Evolutionary conservation across 805 yeast genomes (phyloP).

Genomic region (Spathaspora arborariae): DNA sequence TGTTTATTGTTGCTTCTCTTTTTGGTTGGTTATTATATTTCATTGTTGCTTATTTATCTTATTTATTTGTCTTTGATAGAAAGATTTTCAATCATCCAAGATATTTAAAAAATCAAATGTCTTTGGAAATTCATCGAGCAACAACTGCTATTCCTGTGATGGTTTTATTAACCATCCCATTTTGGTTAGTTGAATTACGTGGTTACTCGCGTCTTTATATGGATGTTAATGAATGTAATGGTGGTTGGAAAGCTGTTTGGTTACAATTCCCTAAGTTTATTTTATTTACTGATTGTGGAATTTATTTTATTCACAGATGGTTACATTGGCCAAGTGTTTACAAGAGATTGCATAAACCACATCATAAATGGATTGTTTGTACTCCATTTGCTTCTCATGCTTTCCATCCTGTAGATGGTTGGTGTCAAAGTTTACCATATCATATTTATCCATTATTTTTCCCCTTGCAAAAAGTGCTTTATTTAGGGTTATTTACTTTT

Average conservation of each 20-base stretch:
- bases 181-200: slow-evolving; percentile 78
- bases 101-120: slow-evolving; percentile 89
- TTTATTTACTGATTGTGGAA: slow-evolving; percentile 90
- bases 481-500: slow-evolving; percentile 77
- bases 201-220: slow-evolving; percentile 82
- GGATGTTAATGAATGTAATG: slow-evolving; percentile 56
- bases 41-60: slow-evolving; percentile 71
- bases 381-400: slow-evolving; percentile 99
- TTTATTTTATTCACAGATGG: slow-evolving; percentile 87
- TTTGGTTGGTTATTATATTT: slow-evolving; percentile 88
- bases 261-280: slow-evolving; percentile 75
- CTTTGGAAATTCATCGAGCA: slow-evolving; percentile 77
- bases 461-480: slow-evolving; percentile 87
- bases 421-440: slow-evolving; percentile 87
- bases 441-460: slow-evolving; percentile 87
- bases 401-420: slow-evolving; percentile 98
- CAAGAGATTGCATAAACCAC: slow-evolving; percentile 89
- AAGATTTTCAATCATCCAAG: slow-evolving; percentile 93
- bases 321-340: slow-evolving; percentile 91
- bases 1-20: slow-evolving; percentile 65
- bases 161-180: slow-evolving; percentile 85
- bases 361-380: slow-evolving; percentile 98
- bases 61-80: slow-evolving; percentile 76
- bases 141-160: slow-evolving; percentile 79
- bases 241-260: slow-evolving; percentile 62